Conservation (phyloP, 495 filamentous ascomycete species). For the Daldinia loculata region DNA sequence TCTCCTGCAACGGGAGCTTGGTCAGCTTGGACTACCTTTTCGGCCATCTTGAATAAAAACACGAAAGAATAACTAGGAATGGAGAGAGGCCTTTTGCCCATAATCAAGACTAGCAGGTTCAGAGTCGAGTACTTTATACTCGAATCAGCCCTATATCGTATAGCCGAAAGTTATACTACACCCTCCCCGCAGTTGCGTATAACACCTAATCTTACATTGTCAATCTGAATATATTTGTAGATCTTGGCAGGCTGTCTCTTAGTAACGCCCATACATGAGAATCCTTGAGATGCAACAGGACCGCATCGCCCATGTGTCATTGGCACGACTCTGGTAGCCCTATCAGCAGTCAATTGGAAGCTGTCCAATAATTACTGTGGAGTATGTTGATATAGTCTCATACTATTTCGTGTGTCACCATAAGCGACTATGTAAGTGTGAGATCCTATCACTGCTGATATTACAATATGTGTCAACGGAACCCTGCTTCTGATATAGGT, state of each 20-base stretch:
- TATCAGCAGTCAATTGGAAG: background rate
- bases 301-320: background rate
- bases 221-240: background rate
- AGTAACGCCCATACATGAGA: background rate
- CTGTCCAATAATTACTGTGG: background rate
- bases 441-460: background rate
- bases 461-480: background rate
- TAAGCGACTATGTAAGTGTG: background rate
- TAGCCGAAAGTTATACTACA: background rate
- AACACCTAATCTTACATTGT: background rate
- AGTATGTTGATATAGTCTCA: background rate
- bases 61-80: background rate
- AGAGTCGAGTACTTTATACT: background rate
- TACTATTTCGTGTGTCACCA: too few relatives aligned
- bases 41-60: slow-evolving; percentile 8
- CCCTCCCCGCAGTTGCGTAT: background rate
- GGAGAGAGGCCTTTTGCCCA: background rate
- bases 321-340: background rate
- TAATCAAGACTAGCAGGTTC: background rate
- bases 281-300: background rate
- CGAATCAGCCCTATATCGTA: background rate
- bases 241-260: background rate
- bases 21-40: slow-evolving; percentile 34
- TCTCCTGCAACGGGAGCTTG: slow-evolving; percentile 28
- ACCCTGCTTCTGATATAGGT: background rate